These are phyloP conservation scores for Ilyonectria mors-panacis DNA, from an alignment of 2,329 filamentous ascomycete genomes.

Conservation along the genomic window DNA sequence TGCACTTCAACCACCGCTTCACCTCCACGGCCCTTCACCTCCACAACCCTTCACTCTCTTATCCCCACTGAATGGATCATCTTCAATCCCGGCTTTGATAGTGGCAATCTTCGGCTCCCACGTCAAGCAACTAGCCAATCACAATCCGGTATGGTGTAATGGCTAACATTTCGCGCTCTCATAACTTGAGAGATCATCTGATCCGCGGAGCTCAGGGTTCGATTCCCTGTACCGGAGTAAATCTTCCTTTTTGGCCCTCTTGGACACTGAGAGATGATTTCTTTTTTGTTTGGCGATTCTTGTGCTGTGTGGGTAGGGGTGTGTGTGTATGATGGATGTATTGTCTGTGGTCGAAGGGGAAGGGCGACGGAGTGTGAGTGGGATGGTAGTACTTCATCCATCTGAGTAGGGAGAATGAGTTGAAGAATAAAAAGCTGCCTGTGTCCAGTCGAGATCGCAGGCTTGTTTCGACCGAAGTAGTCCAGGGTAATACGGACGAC, in stretches of 20 bases:
- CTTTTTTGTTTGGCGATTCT: background rate
- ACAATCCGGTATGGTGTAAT: slow-evolving; percentile 52
- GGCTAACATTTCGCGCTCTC: slow-evolving; percentile 54
- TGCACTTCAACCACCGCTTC: no score
- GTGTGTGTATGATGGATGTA: no score
- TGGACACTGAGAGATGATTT: background rate
- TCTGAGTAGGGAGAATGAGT: no score
- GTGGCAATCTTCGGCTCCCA: background rate
- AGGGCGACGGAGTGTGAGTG: no score
- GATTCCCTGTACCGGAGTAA: slow-evolving; percentile 48
- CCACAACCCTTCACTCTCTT: background rate
- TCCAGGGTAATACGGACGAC: no score
- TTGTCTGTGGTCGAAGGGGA: no score
- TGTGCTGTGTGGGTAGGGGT: background rate
- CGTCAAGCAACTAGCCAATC: slow-evolving; percentile 1
- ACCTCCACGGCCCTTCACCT: no score
- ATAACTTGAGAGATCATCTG: slow-evolving; percentile 41
- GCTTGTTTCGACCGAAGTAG: no score
- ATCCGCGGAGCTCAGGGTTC: slow-evolving; percentile 48
- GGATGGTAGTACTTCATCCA: no score
- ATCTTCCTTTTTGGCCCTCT: slow-evolving; percentile 1
- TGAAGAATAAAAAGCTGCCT: no score
- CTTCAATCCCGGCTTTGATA: background rate
- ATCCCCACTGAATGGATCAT: background rate
- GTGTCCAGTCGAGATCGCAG: no score